phyloP scores from a whole-genome alignment of 108 stramenopile species.

The Craspedostauros australis region DNA sequence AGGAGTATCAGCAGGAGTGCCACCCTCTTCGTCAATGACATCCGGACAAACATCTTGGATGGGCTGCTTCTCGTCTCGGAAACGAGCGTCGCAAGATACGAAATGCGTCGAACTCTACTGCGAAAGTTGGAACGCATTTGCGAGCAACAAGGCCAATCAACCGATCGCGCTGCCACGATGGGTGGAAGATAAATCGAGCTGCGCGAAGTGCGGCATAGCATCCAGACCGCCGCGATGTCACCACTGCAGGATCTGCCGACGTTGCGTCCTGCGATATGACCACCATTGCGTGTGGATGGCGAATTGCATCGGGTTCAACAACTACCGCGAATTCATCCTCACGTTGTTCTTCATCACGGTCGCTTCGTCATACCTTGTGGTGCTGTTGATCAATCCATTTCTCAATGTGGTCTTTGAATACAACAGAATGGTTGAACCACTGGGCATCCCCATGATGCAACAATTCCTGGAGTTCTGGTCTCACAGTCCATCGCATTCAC shows the following conservation, averaged over 20 bases:
- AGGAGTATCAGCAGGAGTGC: background rate
- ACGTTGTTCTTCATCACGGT: slow-evolving; percentile 47
- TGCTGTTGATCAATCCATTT: slow-evolving; percentile 48
- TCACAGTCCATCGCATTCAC: too few species aligned
- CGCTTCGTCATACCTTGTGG: slow-evolving; percentile 59
- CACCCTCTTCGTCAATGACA: background rate
- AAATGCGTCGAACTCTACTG: slow-evolving; percentile 18
- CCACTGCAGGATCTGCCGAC: slow-evolving; percentile 63
- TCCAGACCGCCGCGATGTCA: slow-evolving; percentile 71
- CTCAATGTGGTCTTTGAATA: too few species aligned
- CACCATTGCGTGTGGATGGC: slow-evolving; percentile 98
- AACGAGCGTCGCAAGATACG: slow-evolving; percentile 26
- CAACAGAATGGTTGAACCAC: too few species aligned
- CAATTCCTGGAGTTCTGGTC: too few species aligned
- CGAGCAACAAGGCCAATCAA: background rate
- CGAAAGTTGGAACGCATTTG: background rate
- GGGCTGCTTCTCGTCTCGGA: background rate
- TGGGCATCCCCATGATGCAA: too few species aligned
- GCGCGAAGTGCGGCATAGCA: slow-evolving; percentile 50
- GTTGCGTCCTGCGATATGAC: slow-evolving; percentile 83
- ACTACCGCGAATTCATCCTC: slow-evolving; percentile 72
- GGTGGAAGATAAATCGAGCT: slow-evolving; percentile 33
- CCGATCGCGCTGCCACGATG: slow-evolving; percentile 22
- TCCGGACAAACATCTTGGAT: background rate
- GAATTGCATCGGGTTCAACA: slow-evolving; percentile 91